Evolutionary conservation across 1,284 basidiomycete species (phyloP).

Genomic region (Fomitopsis betulina): DNA sequence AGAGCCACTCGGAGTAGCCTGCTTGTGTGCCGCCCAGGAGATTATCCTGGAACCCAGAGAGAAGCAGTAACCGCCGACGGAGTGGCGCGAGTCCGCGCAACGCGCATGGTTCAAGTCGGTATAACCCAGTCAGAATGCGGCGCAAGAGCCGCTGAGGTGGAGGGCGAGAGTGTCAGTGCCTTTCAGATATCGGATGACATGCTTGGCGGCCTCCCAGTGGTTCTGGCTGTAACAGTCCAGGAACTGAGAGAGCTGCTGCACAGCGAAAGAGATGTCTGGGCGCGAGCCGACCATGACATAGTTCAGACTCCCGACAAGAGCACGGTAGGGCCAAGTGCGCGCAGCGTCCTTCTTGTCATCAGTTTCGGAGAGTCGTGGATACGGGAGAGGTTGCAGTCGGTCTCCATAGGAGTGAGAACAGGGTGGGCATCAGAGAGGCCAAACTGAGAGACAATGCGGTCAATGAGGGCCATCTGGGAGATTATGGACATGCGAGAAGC

Average conservation of each 20-base stretch:
- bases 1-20: no score
- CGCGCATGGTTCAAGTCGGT: conserved; percentile 31
- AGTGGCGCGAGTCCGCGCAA: conserved; percentile 10
- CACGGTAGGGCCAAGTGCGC: conserved; percentile 7
- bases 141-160: conserved; percentile 14
- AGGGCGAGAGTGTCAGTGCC: conserved; percentile 13
- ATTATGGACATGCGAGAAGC: conserved; percentile 10
- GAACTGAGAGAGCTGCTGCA: conserved; percentile 14
- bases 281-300: conserved; percentile 13
- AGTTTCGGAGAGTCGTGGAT: neutral
- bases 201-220: conserved; percentile 23
- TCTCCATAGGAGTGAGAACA: conserved; percentile 7
- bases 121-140: conserved; percentile 28
- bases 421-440: conserved; percentile 20
- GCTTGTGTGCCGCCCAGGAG: conserved; percentile 21
- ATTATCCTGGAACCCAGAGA: conserved; percentile 23
- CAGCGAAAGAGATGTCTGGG: conserved; percentile 14
- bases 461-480: conserved; percentile 33
- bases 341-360: conserved; percentile 1
- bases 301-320: conserved; percentile 14
- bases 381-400: conserved; percentile 4
- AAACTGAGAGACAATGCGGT: conserved; percentile 28
- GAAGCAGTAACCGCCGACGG: conserved; percentile 25
- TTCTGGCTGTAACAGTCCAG: conserved; percentile 4
- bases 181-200: conserved; percentile 23